Conservation (phyloP, 208 protist genomes). For the Herpetomonas muscarum region DNA sequence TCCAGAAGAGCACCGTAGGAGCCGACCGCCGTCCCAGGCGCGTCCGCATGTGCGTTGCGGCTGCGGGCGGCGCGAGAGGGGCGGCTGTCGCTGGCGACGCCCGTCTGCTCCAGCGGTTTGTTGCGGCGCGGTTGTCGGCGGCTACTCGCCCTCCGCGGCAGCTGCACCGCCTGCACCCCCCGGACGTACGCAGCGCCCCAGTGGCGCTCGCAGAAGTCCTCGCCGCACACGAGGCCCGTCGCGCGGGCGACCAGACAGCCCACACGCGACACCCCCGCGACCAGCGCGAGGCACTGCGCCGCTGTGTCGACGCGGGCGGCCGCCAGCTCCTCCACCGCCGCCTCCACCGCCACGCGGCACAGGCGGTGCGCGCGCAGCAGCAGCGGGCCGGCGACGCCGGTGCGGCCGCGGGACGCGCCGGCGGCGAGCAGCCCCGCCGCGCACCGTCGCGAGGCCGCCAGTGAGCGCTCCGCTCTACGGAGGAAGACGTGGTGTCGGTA, state of each 20-base stretch:
- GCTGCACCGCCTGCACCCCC: too few relatives aligned
- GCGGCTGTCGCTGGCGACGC: too few relatives aligned
- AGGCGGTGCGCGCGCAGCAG: not conserved
- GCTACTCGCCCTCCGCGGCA: too few relatives aligned
- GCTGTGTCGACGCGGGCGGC: constrained; percentile 32
- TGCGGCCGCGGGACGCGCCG: not conserved
- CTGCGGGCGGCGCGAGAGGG: too few relatives aligned
- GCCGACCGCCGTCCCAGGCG: too few relatives aligned
- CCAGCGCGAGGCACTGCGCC: constrained; percentile 16
- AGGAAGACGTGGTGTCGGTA: constrained; percentile 43
- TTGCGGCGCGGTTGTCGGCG: too few relatives aligned
- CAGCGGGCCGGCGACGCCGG: too few relatives aligned
- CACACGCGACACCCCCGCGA: constrained; percentile 20
- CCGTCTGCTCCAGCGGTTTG: too few relatives aligned
- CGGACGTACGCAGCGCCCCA: too few relatives aligned
- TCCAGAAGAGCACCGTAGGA: too few relatives aligned
- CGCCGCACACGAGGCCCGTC: not conserved
- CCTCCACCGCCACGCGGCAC: constrained; percentile 18
- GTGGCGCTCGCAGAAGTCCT: not conserved
- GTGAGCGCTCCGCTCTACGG: constrained; percentile 8
- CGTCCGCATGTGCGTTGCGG: too few relatives aligned
- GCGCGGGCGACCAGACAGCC: constrained; percentile 18
- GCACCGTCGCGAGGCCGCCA: not conserved
- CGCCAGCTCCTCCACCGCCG: constrained; percentile 25
- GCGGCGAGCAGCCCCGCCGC: not conserved